Evolutionary conservation across 202 grass and related monocot species (phyloP), one percentile per base, ranked within the genome.

Genomic region (Carex arenaria): DNA sequence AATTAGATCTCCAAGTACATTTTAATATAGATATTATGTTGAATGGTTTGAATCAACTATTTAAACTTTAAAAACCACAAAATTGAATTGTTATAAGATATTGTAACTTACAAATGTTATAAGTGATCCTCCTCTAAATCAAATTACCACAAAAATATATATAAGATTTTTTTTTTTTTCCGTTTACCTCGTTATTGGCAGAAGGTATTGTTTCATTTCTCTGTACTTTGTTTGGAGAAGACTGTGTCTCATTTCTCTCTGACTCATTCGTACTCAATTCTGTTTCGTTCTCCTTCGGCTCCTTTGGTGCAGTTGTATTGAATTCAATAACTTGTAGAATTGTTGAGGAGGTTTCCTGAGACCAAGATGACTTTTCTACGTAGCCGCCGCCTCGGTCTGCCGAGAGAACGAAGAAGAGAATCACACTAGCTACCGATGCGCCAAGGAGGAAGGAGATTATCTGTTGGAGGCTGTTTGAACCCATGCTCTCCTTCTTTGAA

Each of bases 371-470:
- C 14, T n/a, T 82, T 43, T 69, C 80, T 1, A 82, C 9, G 49
- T 34, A 40, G 4, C 3, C 5, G 47, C 68, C 75, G 5, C 18
- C 83, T 53, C 70, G 67, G 18, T 88, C 65, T 7, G 81, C 75
- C 36, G 87, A 86, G 15, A 86, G 84, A 10, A 92, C 6, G 59
- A 94, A 92, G 85, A 92, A 92, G 31, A 94, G 26, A 62, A 94
- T 60, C 22, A 85, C 92, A 18, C 70, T 86, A 7, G 86, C 88
- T 18, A 83, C 79, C 51, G 86, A 90, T 18, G 86, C 90, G 0
- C 90, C 93, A 23, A 95, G 79, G 79, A 92, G 85, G 63, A 92
- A 87, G 6, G 88, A 90, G 71, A 89, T 78, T 8, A 95, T 59
- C 45, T 92, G 84, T 59, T 83, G 79, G 0, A 89, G 92, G 57